These are phyloP conservation scores for Silene latifolia DNA, from an alignment of 148 eudicot species.

Conservation along the genomic window DNA sequence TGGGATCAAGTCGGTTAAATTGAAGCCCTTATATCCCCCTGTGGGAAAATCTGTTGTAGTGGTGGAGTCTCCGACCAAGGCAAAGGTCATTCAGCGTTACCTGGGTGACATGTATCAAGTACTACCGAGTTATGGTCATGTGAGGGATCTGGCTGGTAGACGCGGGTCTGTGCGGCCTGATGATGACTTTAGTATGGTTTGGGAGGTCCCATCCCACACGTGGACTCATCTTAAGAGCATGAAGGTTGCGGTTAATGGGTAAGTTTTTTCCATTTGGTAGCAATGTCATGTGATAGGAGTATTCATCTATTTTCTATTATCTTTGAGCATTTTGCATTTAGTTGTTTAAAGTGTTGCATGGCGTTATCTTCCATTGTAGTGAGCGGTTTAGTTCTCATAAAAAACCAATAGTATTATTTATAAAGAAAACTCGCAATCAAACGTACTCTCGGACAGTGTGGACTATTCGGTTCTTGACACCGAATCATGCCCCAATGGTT, in stretches of 20 bases:
- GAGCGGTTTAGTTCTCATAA: too few species aligned
- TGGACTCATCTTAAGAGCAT: slow-evolving; percentile 95
- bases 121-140: slow-evolving; percentile 96
- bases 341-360: too few species aligned
- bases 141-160: slow-evolving; percentile 93
- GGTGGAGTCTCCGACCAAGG: slow-evolving; percentile 91
- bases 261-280: slow-evolving; percentile 24
- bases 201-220: slow-evolving; percentile 97
- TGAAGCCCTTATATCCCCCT: slow-evolving; percentile 68
- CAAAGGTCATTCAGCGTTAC: slow-evolving; percentile 95
- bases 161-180: slow-evolving; percentile 95
- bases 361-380: too few species aligned
- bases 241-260: slow-evolving; percentile 86
- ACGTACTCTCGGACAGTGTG: too few species aligned
- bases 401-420: too few species aligned
- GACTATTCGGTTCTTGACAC: too few species aligned
- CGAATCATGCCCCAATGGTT: too few species aligned
- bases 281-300: not conserved
- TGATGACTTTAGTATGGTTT: slow-evolving; percentile 93
- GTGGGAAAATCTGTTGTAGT: slow-evolving; percentile 74
- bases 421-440: too few species aligned
- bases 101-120: slow-evolving; percentile 95
- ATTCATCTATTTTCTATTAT: slow-evolving; percentile 7
- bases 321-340: slow-evolving; percentile 5
- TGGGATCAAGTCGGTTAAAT: slow-evolving; percentile 40